A percentile compares a stretch with the other conserved stretches of the same genome.
Evolutionary conservation across 2,329 filamentous ascomycete species (phyloP).

Genomic region (Chaetomiaceae sp.): DNA sequence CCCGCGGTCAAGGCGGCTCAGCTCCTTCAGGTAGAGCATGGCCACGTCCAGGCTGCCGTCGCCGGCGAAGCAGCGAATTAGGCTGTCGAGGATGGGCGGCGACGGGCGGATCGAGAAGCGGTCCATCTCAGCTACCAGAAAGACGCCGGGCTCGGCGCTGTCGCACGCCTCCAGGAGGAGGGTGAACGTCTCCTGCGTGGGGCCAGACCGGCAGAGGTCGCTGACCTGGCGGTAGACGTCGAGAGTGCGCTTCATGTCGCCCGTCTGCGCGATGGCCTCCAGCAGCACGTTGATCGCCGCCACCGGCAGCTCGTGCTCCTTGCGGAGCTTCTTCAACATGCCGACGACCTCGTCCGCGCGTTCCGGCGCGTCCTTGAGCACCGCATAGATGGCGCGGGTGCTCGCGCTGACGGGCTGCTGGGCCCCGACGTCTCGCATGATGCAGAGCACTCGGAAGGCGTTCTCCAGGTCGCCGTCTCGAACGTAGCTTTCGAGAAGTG

Average conservation of each 20-base stretch:
- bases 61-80: slow-evolving; percentile 30
- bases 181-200: slow-evolving; percentile 32
- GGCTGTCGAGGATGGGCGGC: slow-evolving; percentile 26
- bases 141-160: slow-evolving; percentile 27
- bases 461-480: slow-evolving; percentile 52
- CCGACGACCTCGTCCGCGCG: slow-evolving; percentile 48
- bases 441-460: slow-evolving; percentile 63
- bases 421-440: slow-evolving; percentile 63
- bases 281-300: slow-evolving; percentile 38
- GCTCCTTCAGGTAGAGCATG: slow-evolving; percentile 24
- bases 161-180: slow-evolving; percentile 30
- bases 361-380: slow-evolving; percentile 43
- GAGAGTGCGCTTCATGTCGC: slow-evolving; percentile 21
- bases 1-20: neutral
- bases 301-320: slow-evolving; percentile 30
- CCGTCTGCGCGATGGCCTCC: slow-evolving; percentile 28
- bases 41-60: slow-evolving; percentile 32
- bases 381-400: slow-evolving; percentile 56
- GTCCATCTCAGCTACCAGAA: slow-evolving; percentile 34
- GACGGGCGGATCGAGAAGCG: slow-evolving; percentile 30
- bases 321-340: slow-evolving; percentile 48
- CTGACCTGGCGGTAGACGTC: slow-evolving; percentile 35
- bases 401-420: slow-evolving; percentile 50
- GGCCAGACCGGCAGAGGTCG: slow-evolving; percentile 30
- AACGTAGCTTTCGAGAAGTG: slow-evolving; percentile 66